Evolutionary conservation across 2,329 filamentous ascomycete species (phyloP), one percentile per base, ranked within the genome.

Genomic region (Fusarium subglutinans): DNA sequence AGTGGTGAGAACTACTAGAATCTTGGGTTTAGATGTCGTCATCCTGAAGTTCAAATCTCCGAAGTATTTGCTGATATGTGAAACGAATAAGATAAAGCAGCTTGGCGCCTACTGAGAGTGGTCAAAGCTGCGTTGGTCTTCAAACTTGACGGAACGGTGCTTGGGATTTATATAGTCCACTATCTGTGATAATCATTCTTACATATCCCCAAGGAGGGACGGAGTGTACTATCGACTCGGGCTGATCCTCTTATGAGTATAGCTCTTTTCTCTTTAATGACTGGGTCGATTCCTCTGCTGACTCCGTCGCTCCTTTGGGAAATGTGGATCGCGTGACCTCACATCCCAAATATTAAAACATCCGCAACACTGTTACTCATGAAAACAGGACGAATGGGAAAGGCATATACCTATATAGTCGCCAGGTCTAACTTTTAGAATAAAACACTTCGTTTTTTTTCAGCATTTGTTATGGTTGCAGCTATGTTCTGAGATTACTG

Each of bases 261-360:
- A 17, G 7, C 17, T 22, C 17, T 1, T 18, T 24, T 26, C 10
- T 14, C 2, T 10, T 26, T 11, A 8, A 20, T 37, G 37, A 28
- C n/a, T 38, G 15, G 13, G 24, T 26, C 10, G 6, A 3, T 5
- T 6, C 8, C 20, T 20, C 14, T 17, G 41, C 41, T 63, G 26
- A 63, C 59, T 58, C 51, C 51, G 59, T 58, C 17, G 40, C 59
- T 63, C 59, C 60, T 63, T 63, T 47, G 8, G 33, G 51, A 38
- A 45, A 63, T 37, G n/a, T 28, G 38, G 28, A 15, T 3, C 15
- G 20, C 30, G 22, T 18, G 37, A n/a, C 15, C 22, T 33, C 22
- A 18, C 3, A 35, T 35, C 30, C 13, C 30, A 33, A 33, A 5
- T 33, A n/a, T n/a, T 8, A 33, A 20, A 12, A 13, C 22, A 50